Evolutionary conservation across 2,329 filamentous ascomycete species (phyloP).

Genomic region (Neodidymelliopsis sp.): DNA sequence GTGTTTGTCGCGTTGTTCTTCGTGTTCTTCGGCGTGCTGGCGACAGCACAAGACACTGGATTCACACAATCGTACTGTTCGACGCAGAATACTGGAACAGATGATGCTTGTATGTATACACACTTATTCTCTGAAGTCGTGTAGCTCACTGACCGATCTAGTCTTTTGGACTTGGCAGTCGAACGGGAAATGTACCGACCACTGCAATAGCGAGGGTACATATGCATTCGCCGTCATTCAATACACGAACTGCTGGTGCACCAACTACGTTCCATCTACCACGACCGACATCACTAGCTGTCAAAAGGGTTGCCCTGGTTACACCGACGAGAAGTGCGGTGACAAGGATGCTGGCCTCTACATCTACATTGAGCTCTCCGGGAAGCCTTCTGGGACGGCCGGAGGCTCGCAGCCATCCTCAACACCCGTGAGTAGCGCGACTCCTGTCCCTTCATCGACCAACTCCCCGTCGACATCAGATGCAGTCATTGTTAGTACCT

Average conservation of each 20-base stretch:
- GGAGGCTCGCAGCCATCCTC: conserved; percentile 43
- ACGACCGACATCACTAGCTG: conserved; percentile 59
- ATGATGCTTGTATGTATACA: conserved; percentile 43
- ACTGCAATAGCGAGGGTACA: conserved; percentile 58
- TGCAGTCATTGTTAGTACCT: conserved; percentile 40
- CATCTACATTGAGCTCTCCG: conserved; percentile 66
- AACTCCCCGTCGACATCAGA: conserved; percentile 23
- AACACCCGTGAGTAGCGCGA: conserved; percentile 35
- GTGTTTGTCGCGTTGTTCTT: conserved; percentile 29
- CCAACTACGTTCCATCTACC: conserved; percentile 67
- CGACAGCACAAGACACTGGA: conserved; percentile 21
- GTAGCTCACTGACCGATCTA: conserved; percentile 19
- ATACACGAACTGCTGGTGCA: conserved; percentile 74
- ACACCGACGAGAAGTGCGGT: conserved; percentile 70
- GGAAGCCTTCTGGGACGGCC: conserved; percentile 65
- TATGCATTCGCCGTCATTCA: conserved; percentile 76
- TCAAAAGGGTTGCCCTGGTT: conserved; percentile 71
- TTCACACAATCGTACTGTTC: conserved; percentile 53
- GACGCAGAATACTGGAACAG: conserved; percentile 52
- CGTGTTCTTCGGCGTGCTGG: conserved; percentile 21
- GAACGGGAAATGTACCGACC: conserved; percentile 70
- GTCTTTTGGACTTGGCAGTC: conserved; percentile 61
- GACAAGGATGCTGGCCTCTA: conserved; percentile 61
- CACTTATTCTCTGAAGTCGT: not conserved
- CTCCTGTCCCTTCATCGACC: conserved; percentile 24